phyloP scores from a whole-genome alignment of 129 eudicot species.

The Centaurea solstitialis region DNA sequence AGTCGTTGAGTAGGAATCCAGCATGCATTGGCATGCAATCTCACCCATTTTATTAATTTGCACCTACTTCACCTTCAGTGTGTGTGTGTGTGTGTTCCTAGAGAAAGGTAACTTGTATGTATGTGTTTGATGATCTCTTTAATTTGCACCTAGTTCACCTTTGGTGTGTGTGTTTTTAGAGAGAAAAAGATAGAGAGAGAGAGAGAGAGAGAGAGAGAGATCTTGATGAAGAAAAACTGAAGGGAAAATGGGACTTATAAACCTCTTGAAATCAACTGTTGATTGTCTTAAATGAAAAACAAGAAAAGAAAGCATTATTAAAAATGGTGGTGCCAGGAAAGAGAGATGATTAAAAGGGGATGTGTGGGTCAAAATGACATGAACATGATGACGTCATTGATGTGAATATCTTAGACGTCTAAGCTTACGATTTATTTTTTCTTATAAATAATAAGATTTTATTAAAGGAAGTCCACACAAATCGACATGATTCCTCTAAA shows the following conservation, averaged over 20 bases:
- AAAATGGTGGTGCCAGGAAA: not conserved
- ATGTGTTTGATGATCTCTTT: not conserved
- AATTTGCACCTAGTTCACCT: not conserved
- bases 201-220: not conserved
- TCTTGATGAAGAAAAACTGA: not conserved
- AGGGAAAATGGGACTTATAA: not conserved
- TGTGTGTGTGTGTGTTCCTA: not conserved
- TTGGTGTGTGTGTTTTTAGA: not conserved
- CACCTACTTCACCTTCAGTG: not conserved
- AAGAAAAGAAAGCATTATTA: not conserved
- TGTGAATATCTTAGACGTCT: not conserved
- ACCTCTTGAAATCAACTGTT: not conserved
- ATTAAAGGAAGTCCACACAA: not conserved
- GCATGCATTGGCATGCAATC: not conserved
- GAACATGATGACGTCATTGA: not conserved
- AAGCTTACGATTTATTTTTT: not conserved
- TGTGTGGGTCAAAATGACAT: not conserved
- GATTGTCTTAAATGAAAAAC: too few species aligned
- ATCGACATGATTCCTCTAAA: not conserved
- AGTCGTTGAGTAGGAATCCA: not conserved
- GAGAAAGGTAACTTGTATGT: not conserved
- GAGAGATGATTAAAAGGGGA: not conserved
- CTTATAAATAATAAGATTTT: too few species aligned
- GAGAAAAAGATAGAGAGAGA: not conserved
- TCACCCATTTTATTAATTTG: not conserved